phyloP scores from a whole-genome alignment of 441 rosid species.

The Gossypium gossypioides region DNA sequence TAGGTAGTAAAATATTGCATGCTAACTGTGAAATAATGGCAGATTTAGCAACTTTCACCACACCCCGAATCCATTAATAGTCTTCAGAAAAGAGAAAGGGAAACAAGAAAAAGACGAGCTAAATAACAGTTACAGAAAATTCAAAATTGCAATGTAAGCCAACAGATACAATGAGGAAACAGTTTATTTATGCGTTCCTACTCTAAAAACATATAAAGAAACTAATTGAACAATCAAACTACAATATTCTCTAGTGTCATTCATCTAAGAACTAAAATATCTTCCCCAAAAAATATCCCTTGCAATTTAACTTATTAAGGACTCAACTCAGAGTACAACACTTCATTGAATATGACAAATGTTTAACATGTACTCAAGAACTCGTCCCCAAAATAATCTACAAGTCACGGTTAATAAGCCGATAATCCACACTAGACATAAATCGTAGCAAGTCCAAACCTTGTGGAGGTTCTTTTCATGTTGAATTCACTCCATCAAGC shows the following conservation, averaged over 20 bases:
- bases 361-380: conserved; percentile 8
- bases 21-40: no score
- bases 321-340: neutral
- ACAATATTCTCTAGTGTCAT: neutral
- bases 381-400: conserved; percentile 2
- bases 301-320: neutral
- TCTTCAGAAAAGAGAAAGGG: neutral
- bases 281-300: neutral
- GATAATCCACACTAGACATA: neutral
- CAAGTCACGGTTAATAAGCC: neutral
- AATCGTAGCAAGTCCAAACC: neutral
- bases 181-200: neutral
- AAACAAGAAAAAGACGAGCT: neutral
- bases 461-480: neutral
- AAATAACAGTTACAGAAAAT: neutral
- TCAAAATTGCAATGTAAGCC: neutral
- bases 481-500: conserved; percentile 5
- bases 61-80: neutral
- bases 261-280: neutral
- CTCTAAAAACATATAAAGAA: neutral
- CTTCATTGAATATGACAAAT: neutral
- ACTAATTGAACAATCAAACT: neutral
- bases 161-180: neutral
- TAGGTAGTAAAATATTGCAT: no score
- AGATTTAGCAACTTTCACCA: no score